A percentile compares a stretch with the other conserved stretches of the same genome.
Evolutionary conservation across 169 alveolate species (phyloP).

Genomic region (Plasmodium vivax): DNA sequence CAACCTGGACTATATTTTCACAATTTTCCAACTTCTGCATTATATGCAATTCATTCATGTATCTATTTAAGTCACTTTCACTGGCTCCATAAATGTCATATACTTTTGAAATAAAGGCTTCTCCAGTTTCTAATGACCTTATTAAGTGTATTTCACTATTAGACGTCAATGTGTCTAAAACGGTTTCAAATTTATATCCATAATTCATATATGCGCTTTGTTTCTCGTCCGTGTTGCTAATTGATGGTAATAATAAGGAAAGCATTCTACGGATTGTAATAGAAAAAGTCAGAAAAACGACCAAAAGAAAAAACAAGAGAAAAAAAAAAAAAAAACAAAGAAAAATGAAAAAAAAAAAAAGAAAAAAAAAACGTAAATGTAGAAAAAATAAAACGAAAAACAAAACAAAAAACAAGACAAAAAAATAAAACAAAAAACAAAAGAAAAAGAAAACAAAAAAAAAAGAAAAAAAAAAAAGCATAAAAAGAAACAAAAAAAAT

Average conservation of each 20-base stretch:
- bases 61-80: slow-evolving; percentile 46
- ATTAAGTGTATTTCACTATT: slow-evolving; percentile 63
- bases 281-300: slow-evolving; percentile 1
- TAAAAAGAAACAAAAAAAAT: slow-evolving; percentile 17
- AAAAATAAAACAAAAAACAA: not conserved
- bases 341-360: slow-evolving; percentile 16
- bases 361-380: not conserved
- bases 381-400: slow-evolving; percentile 15
- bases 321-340: slow-evolving; percentile 13
- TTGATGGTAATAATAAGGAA: slow-evolving; percentile 49
- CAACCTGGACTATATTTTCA: slow-evolving; percentile 57
- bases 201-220: slow-evolving; percentile 29
- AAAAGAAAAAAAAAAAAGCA: not conserved
- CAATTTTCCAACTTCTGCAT: slow-evolving; percentile 57
- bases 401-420: slow-evolving; percentile 10
- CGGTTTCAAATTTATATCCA: slow-evolving; percentile 61
- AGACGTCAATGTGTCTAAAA: slow-evolving; percentile 50
- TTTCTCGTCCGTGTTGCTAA: slow-evolving; percentile 13
- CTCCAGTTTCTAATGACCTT: slow-evolving; percentile 35
- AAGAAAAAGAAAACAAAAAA: not conserved
- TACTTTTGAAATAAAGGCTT: slow-evolving; percentile 56
- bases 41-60: slow-evolving; percentile 57
- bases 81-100: slow-evolving; percentile 57
- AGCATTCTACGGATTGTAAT: slow-evolving; percentile 18
- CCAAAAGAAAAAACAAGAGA: not conserved